These are phyloP conservation scores for Ogataea polymorpha DNA, from an alignment of 805 yeast genomes.

Conservation along the genomic window DNA sequence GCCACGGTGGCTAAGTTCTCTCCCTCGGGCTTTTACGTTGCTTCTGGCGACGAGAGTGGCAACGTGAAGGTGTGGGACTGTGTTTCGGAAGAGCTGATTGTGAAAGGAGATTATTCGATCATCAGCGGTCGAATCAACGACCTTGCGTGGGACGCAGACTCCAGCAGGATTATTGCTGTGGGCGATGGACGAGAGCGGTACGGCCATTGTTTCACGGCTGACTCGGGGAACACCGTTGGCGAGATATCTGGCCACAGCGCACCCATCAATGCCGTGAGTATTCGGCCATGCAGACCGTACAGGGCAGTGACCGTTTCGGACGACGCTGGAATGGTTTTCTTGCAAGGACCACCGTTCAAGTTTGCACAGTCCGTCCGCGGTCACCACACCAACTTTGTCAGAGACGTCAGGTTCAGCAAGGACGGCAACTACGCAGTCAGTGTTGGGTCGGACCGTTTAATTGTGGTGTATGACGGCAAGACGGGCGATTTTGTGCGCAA, in stretches of 20 bases:
- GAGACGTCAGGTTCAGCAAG: slow-evolving; percentile 80
- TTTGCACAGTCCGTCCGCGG: slow-evolving; percentile 71
- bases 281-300: slow-evolving; percentile 85
- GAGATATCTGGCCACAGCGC: slow-evolving; percentile 92
- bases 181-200: slow-evolving; percentile 90
- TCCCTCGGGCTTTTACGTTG: slow-evolving; percentile 86
- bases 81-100: slow-evolving; percentile 48
- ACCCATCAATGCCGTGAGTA: slow-evolving; percentile 76
- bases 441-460: slow-evolving; percentile 80
- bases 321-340: slow-evolving; percentile 80
- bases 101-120: slow-evolving; percentile 75
- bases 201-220: slow-evolving; percentile 92
- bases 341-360: slow-evolving; percentile 92
- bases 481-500: slow-evolving; percentile 69
- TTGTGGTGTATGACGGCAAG: slow-evolving; percentile 81
- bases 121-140: slow-evolving; percentile 79
- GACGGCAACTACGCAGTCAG: slow-evolving; percentile 72
- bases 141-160: slow-evolving; percentile 90
- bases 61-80: slow-evolving; percentile 85
- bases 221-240: slow-evolving; percentile 95
- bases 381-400: slow-evolving; percentile 71
- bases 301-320: slow-evolving; percentile 92
- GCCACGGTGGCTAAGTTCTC: slow-evolving; percentile 86
- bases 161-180: slow-evolving; percentile 82
- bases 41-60: slow-evolving; percentile 92